Percentiles rank a stretch among this genome's conserved stretches.
These are phyloP conservation scores for Arthrinium puccinioides DNA, from an alignment of 2,329 filamentous ascomycete species.

Conservation along the genomic window DNA sequence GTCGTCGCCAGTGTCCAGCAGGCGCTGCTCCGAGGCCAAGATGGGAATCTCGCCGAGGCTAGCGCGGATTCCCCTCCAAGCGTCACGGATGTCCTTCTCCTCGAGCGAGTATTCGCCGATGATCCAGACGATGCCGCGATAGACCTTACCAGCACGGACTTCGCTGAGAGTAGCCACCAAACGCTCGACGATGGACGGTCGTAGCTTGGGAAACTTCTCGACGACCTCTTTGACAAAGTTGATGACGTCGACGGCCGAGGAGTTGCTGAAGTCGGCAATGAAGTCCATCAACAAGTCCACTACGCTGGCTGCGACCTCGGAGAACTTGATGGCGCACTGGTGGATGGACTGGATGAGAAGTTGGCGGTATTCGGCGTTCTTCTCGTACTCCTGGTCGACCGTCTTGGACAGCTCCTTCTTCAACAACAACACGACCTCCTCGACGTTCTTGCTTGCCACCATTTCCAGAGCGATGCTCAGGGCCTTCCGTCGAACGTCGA, in stretches of 20 bases:
- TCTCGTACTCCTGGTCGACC: constrained; percentile 97
- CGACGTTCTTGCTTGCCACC: constrained; percentile 98
- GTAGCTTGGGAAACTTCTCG: constrained; percentile 90
- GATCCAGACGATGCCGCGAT: constrained; percentile 94
- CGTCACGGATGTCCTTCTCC: constrained; percentile 87
- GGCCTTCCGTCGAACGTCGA: constrained; percentile 91
- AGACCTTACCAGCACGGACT: constrained; percentile 94
- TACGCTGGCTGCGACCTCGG: constrained; percentile 92
- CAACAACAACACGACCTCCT: constrained; percentile 89
- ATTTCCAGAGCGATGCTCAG: constrained; percentile 88
- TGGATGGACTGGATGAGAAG: constrained; percentile 96
- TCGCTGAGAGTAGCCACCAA: constrained; percentile 86
- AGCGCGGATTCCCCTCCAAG: constrained; percentile 91
- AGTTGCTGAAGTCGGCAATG: constrained; percentile 96
- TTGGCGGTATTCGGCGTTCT: constrained; percentile 92
- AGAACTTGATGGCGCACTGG: constrained; percentile 98
- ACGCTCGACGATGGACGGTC: constrained; percentile 78
- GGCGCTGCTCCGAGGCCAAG: constrained; percentile 83
- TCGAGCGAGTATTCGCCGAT: constrained; percentile 95
- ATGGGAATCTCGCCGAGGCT: constrained; percentile 97
- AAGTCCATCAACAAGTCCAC: constrained; percentile 98
- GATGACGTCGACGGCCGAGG: constrained; percentile 94
- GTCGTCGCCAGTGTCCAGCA: constrained; percentile 78
- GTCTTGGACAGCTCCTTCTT: constrained; percentile 99
- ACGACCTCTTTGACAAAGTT: constrained; percentile 99